These are phyloP conservation scores for Neofusicoccum parvum DNA, from an alignment of 2,329 filamentous ascomycete species.

Conservation along the genomic window DNA sequence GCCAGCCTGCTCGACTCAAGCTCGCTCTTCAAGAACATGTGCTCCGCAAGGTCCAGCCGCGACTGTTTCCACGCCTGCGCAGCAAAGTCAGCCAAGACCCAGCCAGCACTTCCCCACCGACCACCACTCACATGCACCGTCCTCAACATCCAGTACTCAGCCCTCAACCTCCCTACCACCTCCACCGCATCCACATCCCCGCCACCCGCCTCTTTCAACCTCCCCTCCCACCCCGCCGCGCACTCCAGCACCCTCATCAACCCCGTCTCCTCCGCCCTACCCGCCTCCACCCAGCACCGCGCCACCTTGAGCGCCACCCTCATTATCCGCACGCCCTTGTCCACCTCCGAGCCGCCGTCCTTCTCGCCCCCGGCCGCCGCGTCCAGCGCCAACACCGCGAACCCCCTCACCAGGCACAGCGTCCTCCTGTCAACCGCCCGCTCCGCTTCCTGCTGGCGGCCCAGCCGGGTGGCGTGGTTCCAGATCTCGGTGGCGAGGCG, in stretches of 20 bases:
- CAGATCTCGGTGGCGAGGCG: constrained; percentile 61
- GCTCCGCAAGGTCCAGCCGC: constrained; percentile 74
- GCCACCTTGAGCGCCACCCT: constrained; percentile 69
- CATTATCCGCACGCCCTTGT: constrained; percentile 57
- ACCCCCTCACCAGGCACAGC: constrained; percentile 34
- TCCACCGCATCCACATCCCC: constrained; percentile 24
- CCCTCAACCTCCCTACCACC: constrained; percentile 48
- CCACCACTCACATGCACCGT: constrained; percentile 63
- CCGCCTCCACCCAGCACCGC: constrained; percentile 62
- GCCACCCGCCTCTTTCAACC: constrained; percentile 27
- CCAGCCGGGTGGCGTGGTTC: constrained; percentile 64
- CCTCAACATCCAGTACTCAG: constrained; percentile 68
- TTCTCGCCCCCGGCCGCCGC: not conserved
- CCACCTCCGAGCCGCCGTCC: not conserved
- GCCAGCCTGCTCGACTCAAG: constrained; percentile 45
- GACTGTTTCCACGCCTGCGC: constrained; percentile 72
- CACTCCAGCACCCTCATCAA: constrained; percentile 65
- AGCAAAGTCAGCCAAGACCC: constrained; percentile 11
- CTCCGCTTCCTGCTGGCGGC: constrained; percentile 26
- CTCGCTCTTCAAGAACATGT: constrained; percentile 68
- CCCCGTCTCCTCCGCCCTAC: constrained; percentile 60
- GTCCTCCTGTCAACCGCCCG: not conserved
- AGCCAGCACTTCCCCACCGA: not conserved
- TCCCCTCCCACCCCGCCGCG: constrained; percentile 56
- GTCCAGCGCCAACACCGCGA: constrained; percentile 71